Base-by-base conservation (phyloP, 768 basidiomycete species). In the Dioszegia aurantiaca region DNA sequence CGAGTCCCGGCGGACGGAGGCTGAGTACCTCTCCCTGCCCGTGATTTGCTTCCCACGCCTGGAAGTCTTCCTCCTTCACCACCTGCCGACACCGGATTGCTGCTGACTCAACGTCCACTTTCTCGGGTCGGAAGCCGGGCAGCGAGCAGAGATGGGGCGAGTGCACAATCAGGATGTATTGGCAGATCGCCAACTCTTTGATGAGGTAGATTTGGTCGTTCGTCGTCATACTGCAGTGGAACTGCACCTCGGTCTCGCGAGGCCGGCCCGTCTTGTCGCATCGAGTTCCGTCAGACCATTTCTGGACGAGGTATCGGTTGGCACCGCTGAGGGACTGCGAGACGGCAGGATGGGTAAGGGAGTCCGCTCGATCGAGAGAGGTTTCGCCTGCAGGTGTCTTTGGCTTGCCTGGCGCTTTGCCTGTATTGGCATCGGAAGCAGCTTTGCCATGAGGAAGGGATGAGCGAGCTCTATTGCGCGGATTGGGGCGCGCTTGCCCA, bases 141-240 rank as follows among this genome's bases (percentile, higher is more conserved):
- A 94, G 87, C 59, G 86, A 84, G 72, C 95, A 98, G 19, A 99
- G 81, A 55, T 91, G 87, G 31, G 95, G 93, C 0, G 94, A 95
- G 75, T 97, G 88, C 58, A 98, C 85, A 63, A 97, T 87, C 49
- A 98, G 81, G 43, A 95, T 85, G 75, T 99, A 98, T 62, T 88
- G 85, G 78, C 95, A 99, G 37, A 89, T 93, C 74, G 88, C 88
- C 33, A 90, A 83, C 80, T 95, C 92, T 75, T 93, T 92, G 71
- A 97, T 86, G 71, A 92, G 87, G 54, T 89, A 82, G 67, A 97
- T 89, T 33, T 83, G 84, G 79, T 97, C 92, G 40, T 88, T 84
- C 80, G 88, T 90, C 53, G 88, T 87, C 89, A 90, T 90, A 61
- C 90, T 90, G 77, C 92, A 97, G 77, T 97, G 92, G 75, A 91